Evolutionary conservation across 1,139 yeast species (phyloP).

Genomic region (Lodderomyces jiufengensis): DNA sequence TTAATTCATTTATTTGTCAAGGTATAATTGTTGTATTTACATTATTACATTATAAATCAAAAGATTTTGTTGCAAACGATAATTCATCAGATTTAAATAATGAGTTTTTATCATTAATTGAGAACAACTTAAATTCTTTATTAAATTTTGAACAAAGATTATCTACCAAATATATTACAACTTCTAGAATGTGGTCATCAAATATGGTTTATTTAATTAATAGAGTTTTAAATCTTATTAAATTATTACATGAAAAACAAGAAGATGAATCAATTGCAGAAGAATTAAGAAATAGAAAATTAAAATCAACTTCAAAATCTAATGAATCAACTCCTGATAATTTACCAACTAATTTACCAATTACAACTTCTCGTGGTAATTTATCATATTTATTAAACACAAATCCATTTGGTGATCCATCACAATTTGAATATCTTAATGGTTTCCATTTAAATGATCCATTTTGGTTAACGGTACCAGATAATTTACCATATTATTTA

Average conservation of each 20-base stretch:
- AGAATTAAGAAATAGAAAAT: slow-evolving; percentile 5
- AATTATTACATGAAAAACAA: slow-evolving; percentile 25
- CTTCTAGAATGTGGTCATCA: slow-evolving; percentile 35
- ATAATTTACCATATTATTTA: slow-evolving; percentile 36
- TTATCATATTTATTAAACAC: slow-evolving; percentile 10
- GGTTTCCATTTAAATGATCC: slow-evolving; percentile 37
- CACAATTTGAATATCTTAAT: slow-evolving; percentile 13
- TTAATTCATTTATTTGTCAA: slow-evolving; percentile 49
- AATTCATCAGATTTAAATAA: slow-evolving; percentile 16
- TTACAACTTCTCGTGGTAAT: slow-evolving; percentile 12
- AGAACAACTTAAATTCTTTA: slow-evolving; percentile 22
- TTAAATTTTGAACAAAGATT: slow-evolving; percentile 25
- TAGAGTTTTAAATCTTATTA: slow-evolving; percentile 30
- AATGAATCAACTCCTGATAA: slow-evolving; percentile 6
- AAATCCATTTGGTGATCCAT: slow-evolving; percentile 13
- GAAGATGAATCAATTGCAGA: slow-evolving; percentile 7
- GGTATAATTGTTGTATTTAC: slow-evolving; percentile 51
- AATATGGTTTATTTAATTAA: slow-evolving; percentile 33
- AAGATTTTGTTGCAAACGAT: slow-evolving; percentile 28
- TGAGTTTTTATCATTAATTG: slow-evolving; percentile 24
- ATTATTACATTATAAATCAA: slow-evolving; percentile 40
- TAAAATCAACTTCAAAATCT: slow-evolving; percentile 1
- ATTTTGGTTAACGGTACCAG: slow-evolving; percentile 43
- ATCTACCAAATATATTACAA: slow-evolving; percentile 16
- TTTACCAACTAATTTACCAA: slow-evolving; percentile 8